These are phyloP conservation scores for Mycosarcoma maydis DNA, from an alignment of 1,284 basidiomycete species.

Conservation along the genomic window DNA sequence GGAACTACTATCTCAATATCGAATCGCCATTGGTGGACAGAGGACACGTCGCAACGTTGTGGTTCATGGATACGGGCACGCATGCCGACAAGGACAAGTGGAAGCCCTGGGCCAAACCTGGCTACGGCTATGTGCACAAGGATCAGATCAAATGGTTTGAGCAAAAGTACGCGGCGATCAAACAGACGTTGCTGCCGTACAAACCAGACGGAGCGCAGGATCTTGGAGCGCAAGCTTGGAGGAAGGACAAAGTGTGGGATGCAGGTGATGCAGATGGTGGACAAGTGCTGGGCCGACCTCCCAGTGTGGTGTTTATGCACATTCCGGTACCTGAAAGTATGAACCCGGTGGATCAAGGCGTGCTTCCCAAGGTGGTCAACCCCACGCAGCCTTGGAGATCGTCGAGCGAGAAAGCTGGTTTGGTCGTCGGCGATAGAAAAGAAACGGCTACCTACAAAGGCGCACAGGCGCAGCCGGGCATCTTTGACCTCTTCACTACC, in stretches of 20 bases:
- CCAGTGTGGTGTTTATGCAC: constrained; percentile 61
- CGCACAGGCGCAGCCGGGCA: constrained; percentile 53
- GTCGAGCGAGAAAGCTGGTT: constrained; percentile 1
- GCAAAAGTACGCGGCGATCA: constrained; percentile 15
- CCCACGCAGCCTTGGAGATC: constrained; percentile 7
- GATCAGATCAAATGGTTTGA: constrained; percentile 62
- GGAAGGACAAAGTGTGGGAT: constrained; percentile 23
- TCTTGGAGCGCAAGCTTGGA: constrained; percentile 21
- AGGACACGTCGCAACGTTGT: constrained; percentile 85
- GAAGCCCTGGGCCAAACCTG: constrained; percentile 44
- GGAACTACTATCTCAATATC: constrained; percentile 26
- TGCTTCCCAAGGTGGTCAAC: neutral
- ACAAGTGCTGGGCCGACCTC: constrained; percentile 35
- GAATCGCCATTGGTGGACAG: constrained; percentile 65
- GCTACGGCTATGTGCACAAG: constrained; percentile 56
- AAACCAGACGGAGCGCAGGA: constrained; percentile 44
- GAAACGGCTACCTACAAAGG: constrained; percentile 45
- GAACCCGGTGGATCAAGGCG: constrained; percentile 16
- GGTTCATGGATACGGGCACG: constrained; percentile 89
- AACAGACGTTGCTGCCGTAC: constrained; percentile 44
- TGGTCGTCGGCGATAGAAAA: constrained; percentile 40
- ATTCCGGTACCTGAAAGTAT: constrained; percentile 65
- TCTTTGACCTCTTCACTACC: constrained; percentile 51
- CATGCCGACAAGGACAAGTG: constrained; percentile 31
- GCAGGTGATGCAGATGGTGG: constrained; percentile 24